Evolutionary conservation across 2,329 filamentous ascomycete genomes (phyloP).

Genomic region (Diplocarpon rosae): DNA sequence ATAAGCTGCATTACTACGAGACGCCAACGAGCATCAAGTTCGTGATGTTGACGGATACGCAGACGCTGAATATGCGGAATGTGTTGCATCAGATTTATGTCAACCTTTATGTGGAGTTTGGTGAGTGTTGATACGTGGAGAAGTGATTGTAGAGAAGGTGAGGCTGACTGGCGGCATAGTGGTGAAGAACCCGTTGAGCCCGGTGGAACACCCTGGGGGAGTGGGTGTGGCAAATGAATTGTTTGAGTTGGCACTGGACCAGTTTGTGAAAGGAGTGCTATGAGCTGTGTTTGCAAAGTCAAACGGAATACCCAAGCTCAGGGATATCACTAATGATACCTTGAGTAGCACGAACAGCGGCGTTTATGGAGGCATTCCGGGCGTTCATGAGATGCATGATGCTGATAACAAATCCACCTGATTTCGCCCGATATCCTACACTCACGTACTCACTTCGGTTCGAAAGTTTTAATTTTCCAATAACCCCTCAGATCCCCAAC

Average conservation of each 20-base stretch:
- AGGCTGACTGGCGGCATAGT: slow-evolving; percentile 33
- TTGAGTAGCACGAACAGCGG: slow-evolving; percentile 7
- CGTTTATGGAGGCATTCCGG: slow-evolving; percentile 16
- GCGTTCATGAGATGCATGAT: slow-evolving; percentile 10
- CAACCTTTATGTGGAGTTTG: slow-evolving; percentile 93
- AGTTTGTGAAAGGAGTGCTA: slow-evolving; percentile 60
- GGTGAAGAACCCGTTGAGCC: slow-evolving; percentile 59
- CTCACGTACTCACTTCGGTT: too few species aligned
- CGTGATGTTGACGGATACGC: slow-evolving; percentile 89
- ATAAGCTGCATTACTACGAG: slow-evolving; percentile 99
- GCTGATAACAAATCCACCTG: background rate
- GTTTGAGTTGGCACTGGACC: slow-evolving; percentile 62
- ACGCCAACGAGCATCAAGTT: slow-evolving; percentile 93
- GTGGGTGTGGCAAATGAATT: slow-evolving; percentile 61
- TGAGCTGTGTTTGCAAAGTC: slow-evolving; percentile 1
- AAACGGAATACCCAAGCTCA: background rate
- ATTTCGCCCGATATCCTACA: too few species aligned
- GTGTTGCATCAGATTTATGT: slow-evolving; percentile 98
- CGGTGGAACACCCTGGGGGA: slow-evolving; percentile 57
- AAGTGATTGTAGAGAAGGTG: background rate
- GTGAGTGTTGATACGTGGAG: slow-evolving; percentile 34
- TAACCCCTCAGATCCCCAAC: too few species aligned
- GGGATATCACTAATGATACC: background rate
- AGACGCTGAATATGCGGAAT: slow-evolving; percentile 80
- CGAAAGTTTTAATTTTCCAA: too few species aligned